phyloP scores from a whole-genome alignment of 2,329 filamentous ascomycete species.

The Colletotrichum kahawae region DNA sequence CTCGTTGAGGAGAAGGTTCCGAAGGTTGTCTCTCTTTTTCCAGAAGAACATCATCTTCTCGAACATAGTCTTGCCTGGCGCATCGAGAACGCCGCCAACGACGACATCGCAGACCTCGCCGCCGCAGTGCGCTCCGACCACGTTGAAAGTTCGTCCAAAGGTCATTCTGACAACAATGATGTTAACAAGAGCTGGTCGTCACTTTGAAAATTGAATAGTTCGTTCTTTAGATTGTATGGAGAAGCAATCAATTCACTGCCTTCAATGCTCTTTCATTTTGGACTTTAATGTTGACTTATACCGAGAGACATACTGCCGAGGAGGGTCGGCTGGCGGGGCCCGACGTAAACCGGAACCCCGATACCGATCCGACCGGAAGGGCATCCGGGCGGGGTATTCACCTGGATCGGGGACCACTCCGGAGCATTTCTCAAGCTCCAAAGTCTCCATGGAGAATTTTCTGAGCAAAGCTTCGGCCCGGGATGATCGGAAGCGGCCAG shows the following conservation, averaged over 20 bases:
- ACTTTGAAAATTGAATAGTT: neutral
- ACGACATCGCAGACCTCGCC: conserved; percentile 54
- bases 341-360: neutral
- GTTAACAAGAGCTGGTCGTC: neutral
- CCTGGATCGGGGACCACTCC: neutral
- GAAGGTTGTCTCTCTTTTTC: conserved; percentile 41
- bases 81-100: conserved; percentile 49
- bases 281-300: neutral
- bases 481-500: neutral
- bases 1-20: conserved; percentile 49
- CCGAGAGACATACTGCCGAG: neutral
- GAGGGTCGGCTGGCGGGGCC: neutral
- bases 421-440: neutral
- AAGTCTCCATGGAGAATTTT: neutral
- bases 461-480: neutral
- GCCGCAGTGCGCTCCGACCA: conserved; percentile 42
- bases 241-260: neutral
- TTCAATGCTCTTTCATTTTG: neutral
- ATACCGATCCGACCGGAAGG: neutral
- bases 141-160: conserved; percentile 26
- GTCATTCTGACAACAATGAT: neutral
- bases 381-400: neutral
- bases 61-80: conserved; percentile 48
- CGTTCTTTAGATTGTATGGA: too few relatives aligned
- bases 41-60: conserved; percentile 50